phyloP scores from a whole-genome alignment of 169 alveolate species.

The Cryptosporidium canis region DNA sequence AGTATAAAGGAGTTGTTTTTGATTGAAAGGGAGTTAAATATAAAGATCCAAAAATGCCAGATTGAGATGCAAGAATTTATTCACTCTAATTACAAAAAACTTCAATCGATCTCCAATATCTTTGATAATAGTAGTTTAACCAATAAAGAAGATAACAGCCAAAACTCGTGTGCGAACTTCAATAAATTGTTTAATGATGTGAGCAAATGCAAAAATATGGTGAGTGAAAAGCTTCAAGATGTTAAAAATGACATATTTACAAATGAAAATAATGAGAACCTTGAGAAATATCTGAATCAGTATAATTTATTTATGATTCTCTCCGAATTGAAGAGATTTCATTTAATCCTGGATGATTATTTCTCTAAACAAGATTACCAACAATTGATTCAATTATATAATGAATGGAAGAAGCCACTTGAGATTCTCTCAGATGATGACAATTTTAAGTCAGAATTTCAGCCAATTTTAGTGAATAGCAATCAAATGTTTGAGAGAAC shows the following conservation, averaged over 20 bases:
- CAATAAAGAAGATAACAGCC: neutral
- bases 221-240: neutral
- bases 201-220: neutral
- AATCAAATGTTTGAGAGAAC: slow-evolving; percentile 42
- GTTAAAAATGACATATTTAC: neutral
- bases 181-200: neutral
- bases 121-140: neutral
- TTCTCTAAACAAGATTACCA: slow-evolving; percentile 16
- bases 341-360: slow-evolving; percentile 1
- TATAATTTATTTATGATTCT: neutral
- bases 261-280: slow-evolving; percentile 3
- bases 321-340: neutral
- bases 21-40: neutral
- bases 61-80: slow-evolving; percentile 40
- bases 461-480: neutral
- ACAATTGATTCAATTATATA: neutral
- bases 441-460: neutral
- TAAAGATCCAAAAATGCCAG: slow-evolving; percentile 3
- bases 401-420: slow-evolving; percentile 38
- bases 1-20: slow-evolving; percentile 25
- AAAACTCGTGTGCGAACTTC: neutral
- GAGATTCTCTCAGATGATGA: slow-evolving; percentile 21
- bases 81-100: slow-evolving; percentile 37
- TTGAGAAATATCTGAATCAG: neutral
- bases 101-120: neutral